phyloP scores from a whole-genome alignment of 495 filamentous ascomycete genomes.

The Aspergillus sclerotioniger region DNA sequence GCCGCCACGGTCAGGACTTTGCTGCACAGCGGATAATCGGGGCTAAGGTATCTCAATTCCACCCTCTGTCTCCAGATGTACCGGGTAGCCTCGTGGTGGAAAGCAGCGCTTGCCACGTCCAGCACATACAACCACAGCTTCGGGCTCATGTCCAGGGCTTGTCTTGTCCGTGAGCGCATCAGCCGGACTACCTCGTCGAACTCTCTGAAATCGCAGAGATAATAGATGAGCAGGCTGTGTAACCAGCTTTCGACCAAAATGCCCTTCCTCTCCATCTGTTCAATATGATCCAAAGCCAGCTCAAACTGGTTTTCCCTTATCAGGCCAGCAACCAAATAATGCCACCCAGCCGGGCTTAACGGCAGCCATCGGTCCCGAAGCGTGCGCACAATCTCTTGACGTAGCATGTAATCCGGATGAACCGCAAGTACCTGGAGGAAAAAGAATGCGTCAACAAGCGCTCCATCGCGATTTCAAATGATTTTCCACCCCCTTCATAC shows the following conservation, averaged over 20 bases:
- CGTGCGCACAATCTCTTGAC: slow-evolving; percentile 64
- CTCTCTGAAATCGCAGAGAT: slow-evolving; percentile 66
- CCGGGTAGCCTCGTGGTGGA: slow-evolving; percentile 54
- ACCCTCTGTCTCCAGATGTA: slow-evolving; percentile 65
- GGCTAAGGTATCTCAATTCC: slow-evolving; percentile 58
- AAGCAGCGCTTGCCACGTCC: slow-evolving; percentile 56
- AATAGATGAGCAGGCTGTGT: slow-evolving; percentile 69
- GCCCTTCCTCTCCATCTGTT: slow-evolving; percentile 58
- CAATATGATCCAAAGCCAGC: slow-evolving; percentile 70
- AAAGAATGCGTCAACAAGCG: neutral
- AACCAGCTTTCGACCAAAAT: slow-evolving; percentile 65
- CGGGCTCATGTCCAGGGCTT: slow-evolving; percentile 44
- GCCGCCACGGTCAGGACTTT: slow-evolving; percentile 70
- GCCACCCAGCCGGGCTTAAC: slow-evolving; percentile 60
- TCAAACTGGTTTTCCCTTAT: slow-evolving; percentile 81
- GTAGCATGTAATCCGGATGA: slow-evolving; percentile 80
- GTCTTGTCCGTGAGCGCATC: slow-evolving; percentile 52
- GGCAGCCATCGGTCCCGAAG: slow-evolving; percentile 65
- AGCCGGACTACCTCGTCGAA: slow-evolving; percentile 70
- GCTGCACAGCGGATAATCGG: slow-evolving; percentile 60
- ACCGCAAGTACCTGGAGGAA: slow-evolving; percentile 63
- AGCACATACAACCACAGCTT: slow-evolving; percentile 68
- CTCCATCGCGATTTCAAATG: neutral
- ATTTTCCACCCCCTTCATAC: slow-evolving; percentile 36
- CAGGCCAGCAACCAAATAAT: slow-evolving; percentile 68